Base-by-base conservation (phyloP, 2,329 filamentous ascomycete genomes). In the Thielaviopsis ethacetica region DNA sequence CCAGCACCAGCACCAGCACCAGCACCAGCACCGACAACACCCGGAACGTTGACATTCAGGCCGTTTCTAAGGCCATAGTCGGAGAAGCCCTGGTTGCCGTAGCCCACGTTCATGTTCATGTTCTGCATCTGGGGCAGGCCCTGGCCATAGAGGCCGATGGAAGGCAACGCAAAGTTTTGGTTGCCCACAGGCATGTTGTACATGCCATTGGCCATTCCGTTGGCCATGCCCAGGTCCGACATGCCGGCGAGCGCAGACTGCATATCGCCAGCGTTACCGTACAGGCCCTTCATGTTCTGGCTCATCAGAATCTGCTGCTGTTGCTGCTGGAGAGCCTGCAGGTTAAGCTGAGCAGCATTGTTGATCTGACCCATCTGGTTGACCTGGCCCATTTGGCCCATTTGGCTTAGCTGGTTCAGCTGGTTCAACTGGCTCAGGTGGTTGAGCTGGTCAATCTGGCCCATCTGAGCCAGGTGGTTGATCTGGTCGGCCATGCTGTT, bases 91-190 rank as follows among this genome's bases (percentile, higher is more conserved):
- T 34, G 30, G 30, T 34, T 54, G 26, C 22, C n/a, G 3, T 50
- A 51, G 38, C 30, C 5, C 15, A 50, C 12, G 27, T 47, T 27
- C 7, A 41, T 17, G 22, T 56, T 56, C 2, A 49, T n/a, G 27
- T 47, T 27, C 7, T 52, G 47, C 22, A 56, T 47, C 54, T 56
- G 54, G 5, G 54, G 54, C 34, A 56, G 27, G 24, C 54, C 54
- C 1, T 49, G 54, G 10, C 54, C 54, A 12, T 10, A n/a, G 7
- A 30, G 24, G 9, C 50, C 50, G 41, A 27, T 26, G 22, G 38
- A 15, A 22, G 44, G 22, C 15, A 44, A 17, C 3, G 24, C 27
- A 17, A 44, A 26, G 38, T 56, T 56, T 41, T 44, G 38, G 38
- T 44, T 44, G 38, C 3, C 38, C 38, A n/a, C 38, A n/a, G 38